A percentile compares a stretch with the other conserved stretches of the same genome.
Evolutionary conservation across 352 stramenopile species (phyloP).

Genomic region (Globisporangium yorkense): DNA sequence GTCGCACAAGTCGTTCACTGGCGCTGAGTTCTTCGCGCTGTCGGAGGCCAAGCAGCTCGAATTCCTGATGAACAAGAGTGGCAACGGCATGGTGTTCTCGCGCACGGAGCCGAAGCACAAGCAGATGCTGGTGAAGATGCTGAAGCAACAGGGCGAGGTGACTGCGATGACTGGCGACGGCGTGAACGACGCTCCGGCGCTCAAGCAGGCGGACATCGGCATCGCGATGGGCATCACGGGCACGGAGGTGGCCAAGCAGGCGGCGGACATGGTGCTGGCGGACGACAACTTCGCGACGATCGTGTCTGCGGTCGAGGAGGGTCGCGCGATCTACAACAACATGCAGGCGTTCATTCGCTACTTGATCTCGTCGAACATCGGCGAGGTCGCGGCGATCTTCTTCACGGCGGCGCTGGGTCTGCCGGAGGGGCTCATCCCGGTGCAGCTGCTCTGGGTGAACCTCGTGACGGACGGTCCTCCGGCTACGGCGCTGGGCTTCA

Average conservation of each 20-base stretch:
- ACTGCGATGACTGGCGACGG: constrained; percentile 98
- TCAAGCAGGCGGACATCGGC: constrained; percentile 98
- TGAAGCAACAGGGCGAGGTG: constrained; percentile 94
- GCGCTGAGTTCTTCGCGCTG: constrained; percentile 94
- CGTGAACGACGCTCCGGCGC: constrained; percentile 97
- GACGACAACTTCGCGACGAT: constrained; percentile 99
- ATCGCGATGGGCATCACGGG: constrained; percentile 98
- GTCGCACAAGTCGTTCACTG: constrained; percentile 92
- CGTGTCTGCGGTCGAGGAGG: constrained; percentile 87
- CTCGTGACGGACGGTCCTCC: constrained; percentile 98
- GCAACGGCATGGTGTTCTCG: constrained; percentile 95
- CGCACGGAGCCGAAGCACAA: constrained; percentile 98
- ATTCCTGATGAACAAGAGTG: constrained; percentile 74
- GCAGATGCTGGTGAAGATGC: constrained; percentile 93
- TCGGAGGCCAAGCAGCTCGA: constrained; percentile 88
- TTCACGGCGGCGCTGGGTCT: constrained; percentile 95
- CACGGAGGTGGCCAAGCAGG: constrained; percentile 97
- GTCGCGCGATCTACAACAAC: constrained; percentile 92
- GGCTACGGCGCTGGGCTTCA: constrained; percentile 98
- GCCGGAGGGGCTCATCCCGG: constrained; percentile 96
- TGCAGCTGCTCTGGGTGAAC: constrained; percentile 99
- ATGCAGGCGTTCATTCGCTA: constrained; percentile 99
- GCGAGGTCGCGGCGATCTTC: constrained; percentile 98
- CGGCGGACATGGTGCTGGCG: constrained; percentile 96
- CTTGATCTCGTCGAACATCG: constrained; percentile 99